Conservation (phyloP, 2,329 filamentous ascomycete genomes). For the Aspergillus proliferans region DNA sequence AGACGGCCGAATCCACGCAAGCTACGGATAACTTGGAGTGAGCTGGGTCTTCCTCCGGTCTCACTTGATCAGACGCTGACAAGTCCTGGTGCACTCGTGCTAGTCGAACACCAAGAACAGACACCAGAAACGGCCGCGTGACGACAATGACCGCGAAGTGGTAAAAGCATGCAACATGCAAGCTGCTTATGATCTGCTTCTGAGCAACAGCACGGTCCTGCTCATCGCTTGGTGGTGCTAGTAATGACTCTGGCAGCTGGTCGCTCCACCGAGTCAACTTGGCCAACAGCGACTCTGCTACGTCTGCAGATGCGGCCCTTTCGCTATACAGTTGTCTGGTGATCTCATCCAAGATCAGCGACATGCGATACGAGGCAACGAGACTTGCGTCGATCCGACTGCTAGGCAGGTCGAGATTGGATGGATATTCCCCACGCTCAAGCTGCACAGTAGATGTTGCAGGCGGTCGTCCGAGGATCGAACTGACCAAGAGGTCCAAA, state of each 20-base stretch:
- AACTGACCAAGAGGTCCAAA: constrained; percentile 44
- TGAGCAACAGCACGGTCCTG: constrained; percentile 15
- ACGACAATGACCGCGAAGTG: constrained; percentile 55
- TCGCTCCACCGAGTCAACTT: constrained; percentile 44
- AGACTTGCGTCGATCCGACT: constrained; percentile 27
- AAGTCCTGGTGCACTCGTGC: constrained; percentile 19
- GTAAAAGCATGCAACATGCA: constrained; percentile 53
- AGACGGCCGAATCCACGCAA: constrained; percentile 52
- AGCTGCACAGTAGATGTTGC: constrained; percentile 23
- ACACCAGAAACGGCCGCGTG: constrained; percentile 52
- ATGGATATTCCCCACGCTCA: constrained; percentile 12
- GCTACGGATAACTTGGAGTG: constrained; percentile 43
- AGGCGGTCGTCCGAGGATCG: constrained; percentile 44
- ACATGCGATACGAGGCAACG: constrained; percentile 38
- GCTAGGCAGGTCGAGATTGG: constrained; percentile 14
- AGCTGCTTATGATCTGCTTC: constrained; percentile 42
- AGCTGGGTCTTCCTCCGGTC: constrained; percentile 21
- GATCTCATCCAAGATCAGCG: constrained; percentile 42
- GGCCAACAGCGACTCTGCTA: constrained; percentile 37
- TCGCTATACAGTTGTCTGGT: constrained; percentile 40
- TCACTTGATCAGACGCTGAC: constrained; percentile 9
- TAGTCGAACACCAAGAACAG: constrained; percentile 38
- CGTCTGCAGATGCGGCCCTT: constrained; percentile 22
- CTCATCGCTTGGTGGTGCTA: constrained; percentile 12
- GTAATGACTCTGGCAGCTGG: constrained; percentile 34